Evolutionary conservation across 176 grass and related monocot species (phyloP).

Genomic region (Aegilops sharonensis): DNA sequence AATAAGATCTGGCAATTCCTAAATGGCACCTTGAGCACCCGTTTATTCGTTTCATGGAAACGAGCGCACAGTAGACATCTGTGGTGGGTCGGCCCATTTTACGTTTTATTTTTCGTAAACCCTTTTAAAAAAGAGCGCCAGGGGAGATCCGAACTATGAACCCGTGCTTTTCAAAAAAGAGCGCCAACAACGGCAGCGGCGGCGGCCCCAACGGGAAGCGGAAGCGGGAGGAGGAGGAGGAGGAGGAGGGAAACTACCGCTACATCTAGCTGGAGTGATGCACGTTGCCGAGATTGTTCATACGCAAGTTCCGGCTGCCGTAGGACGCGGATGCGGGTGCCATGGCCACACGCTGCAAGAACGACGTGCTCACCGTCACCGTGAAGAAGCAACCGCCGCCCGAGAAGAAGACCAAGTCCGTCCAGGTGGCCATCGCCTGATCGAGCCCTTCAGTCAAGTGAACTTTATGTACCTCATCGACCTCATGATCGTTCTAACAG

Average conservation of each 20-base stretch:
- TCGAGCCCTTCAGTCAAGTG: too few relatives aligned
- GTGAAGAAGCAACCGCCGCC: slow-evolving; percentile 67
- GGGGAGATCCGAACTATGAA: too few relatives aligned
- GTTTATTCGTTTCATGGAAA: too few relatives aligned
- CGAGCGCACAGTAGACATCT: too few relatives aligned
- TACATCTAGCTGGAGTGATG: slow-evolving; percentile 65
- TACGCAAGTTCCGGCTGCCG: slow-evolving; percentile 51
- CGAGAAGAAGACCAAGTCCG: slow-evolving; percentile 63
- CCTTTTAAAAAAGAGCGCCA: too few relatives aligned
- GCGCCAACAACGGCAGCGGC: not conserved
- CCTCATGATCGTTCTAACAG: too few relatives aligned
- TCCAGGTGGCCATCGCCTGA: slow-evolving; percentile 6
- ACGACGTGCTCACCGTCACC: slow-evolving; percentile 62
- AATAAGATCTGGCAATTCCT: too few relatives aligned
- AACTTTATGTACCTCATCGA: too few relatives aligned
- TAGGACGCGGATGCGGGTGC: slow-evolving; percentile 45
- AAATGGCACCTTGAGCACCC: too few relatives aligned
- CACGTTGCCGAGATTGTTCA: slow-evolving; percentile 31
- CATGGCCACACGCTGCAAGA: slow-evolving; percentile 57
- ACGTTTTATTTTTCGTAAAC: too few relatives aligned
- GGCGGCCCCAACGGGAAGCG: not conserved
- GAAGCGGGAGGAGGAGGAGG: slow-evolving; percentile 56
- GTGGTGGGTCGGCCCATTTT: too few relatives aligned
- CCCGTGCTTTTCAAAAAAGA: slow-evolving; percentile 9
- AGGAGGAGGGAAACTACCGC: slow-evolving; percentile 52